Conservation (phyloP, 345 rosid genomes). For the Syzygium jambos region DNA sequence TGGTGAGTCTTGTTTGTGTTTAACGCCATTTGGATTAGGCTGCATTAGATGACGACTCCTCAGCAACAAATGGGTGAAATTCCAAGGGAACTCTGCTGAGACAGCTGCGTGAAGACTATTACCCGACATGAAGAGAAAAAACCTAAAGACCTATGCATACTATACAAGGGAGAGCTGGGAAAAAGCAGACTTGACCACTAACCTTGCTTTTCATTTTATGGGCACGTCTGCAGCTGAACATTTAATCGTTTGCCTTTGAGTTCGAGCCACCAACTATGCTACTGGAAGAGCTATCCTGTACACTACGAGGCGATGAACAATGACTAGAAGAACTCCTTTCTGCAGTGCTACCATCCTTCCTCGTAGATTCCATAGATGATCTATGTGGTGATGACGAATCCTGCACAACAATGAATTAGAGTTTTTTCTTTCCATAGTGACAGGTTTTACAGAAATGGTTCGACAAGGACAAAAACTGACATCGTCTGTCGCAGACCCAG, state of each 20-base stretch:
- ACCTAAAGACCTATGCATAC: neutral
- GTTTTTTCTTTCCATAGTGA: neutral
- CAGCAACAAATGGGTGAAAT: neutral
- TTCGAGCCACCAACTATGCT: constrained; percentile 49
- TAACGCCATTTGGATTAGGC: neutral
- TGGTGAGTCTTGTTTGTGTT: neutral
- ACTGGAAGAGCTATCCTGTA: constrained; percentile 67
- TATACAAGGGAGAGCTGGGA: neutral
- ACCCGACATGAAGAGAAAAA: neutral
- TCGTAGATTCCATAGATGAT: constrained; percentile 30
- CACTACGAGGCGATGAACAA: constrained; percentile 63
- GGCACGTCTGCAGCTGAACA: neutral
- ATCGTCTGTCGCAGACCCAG: constrained; percentile 69
- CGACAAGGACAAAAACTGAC: constrained; percentile 14
- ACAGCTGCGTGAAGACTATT: neutral
- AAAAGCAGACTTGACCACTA: neutral
- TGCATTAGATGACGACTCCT: neutral
- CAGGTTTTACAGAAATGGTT: neutral
- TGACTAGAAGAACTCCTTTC: constrained; percentile 58
- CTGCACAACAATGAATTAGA: constrained; percentile 22
- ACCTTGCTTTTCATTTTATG: neutral
- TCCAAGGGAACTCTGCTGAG: neutral
- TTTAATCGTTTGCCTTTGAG: constrained; percentile 9
- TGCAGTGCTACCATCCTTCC: constrained; percentile 28
- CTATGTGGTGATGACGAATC: constrained; percentile 35